These are phyloP conservation scores for Arthrocladium fulminans DNA, from an alignment of 2,329 filamentous ascomycete species.

Conservation along the genomic window DNA sequence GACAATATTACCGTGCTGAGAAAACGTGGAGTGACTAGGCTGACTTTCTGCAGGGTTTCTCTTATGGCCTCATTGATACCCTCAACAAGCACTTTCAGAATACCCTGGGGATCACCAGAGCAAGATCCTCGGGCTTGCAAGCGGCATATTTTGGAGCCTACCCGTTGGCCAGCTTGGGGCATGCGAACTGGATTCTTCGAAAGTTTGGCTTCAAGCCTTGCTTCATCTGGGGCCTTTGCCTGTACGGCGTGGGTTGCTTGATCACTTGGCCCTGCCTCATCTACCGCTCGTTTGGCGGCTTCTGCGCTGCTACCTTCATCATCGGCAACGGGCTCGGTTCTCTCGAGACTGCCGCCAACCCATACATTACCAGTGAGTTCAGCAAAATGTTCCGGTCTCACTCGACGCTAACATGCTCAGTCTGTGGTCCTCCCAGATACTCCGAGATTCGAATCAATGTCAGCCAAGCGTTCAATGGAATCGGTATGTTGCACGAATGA, in stretches of 20 bases:
- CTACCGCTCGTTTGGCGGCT: conserved; percentile 62
- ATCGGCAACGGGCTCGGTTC: conserved; percentile 64
- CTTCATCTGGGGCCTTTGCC: conserved; percentile 62
- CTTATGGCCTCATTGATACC: conserved; percentile 41
- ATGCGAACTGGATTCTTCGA: conserved; percentile 54
- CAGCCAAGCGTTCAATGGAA: conserved; percentile 66
- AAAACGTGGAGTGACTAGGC: conserved; percentile 18
- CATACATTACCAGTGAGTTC: conserved; percentile 49
- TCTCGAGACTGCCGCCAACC: conserved; percentile 69
- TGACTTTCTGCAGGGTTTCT: conserved; percentile 28
- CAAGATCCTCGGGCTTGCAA: conserved; percentile 53
- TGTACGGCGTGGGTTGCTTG: conserved; percentile 64
- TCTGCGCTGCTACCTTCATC: conserved; percentile 59
- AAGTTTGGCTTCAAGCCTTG: conserved; percentile 70
- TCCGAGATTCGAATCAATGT: conserved; percentile 59
- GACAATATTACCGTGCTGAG: conserved; percentile 22
- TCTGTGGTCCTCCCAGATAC: conserved; percentile 66
- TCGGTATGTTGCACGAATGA: conserved; percentile 55
- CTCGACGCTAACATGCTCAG: conserved; percentile 54
- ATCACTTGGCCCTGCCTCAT: conserved; percentile 78
- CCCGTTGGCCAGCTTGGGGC: conserved; percentile 45
- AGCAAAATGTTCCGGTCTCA: conserved; percentile 58
- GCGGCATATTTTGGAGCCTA: conserved; percentile 56
- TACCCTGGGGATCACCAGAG: conserved; percentile 44
- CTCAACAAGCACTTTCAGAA: conserved; percentile 51